Evolutionary conservation across 371 early-diverging fungal genomes (phyloP).

Genomic region (Mortierella sp.): DNA sequence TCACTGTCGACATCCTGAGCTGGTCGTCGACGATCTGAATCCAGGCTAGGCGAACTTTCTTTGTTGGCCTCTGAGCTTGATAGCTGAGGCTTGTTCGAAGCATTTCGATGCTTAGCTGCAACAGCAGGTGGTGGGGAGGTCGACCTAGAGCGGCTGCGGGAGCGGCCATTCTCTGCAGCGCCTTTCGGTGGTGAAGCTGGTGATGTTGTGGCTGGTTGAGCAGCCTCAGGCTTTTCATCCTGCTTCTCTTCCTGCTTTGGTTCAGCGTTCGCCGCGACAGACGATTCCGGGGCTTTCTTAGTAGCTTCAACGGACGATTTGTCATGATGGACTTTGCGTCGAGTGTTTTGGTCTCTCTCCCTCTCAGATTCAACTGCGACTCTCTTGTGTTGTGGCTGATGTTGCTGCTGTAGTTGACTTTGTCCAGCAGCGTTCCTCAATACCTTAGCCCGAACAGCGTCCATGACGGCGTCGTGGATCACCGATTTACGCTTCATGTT

Average conservation of each 20-base stretch:
- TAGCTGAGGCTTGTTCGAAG: background rate
- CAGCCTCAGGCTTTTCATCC: conserved; percentile 16
- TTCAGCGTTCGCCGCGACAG: conserved; percentile 2
- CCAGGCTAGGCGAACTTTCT: background rate
- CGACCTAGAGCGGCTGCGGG: conserved; percentile 24
- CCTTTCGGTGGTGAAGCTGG: conserved; percentile 20
- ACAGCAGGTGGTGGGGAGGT: conserved; percentile 12
- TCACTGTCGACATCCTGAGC: conserved; percentile 8
- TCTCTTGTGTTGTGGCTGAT: conserved; percentile 33
- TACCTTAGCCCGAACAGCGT: conserved; percentile 52
- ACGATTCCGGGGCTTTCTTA: conserved; percentile 3
- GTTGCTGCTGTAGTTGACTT: conserved; percentile 30
- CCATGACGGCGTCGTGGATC: conserved; percentile 53
- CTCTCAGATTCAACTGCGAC: background rate
- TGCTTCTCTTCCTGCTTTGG: conserved; percentile 24
- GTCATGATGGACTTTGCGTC: conserved; percentile 21
- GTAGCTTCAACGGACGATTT: conserved; percentile 24
- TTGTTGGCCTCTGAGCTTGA: background rate
- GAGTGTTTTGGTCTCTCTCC: conserved; percentile 16
- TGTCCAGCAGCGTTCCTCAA: conserved; percentile 44
- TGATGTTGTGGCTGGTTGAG: conserved; percentile 2
- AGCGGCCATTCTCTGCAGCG: conserved; percentile 12
- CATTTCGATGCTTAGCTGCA: conserved; percentile 9
- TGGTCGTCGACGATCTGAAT: conserved; percentile 7
- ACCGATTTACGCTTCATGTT: conserved; percentile 40